A percentile compares a stretch with the other conserved stretches of the same genome.
Conservation (phyloP, 345 rosid genomes). For the Alliaria petiolata region DNA sequence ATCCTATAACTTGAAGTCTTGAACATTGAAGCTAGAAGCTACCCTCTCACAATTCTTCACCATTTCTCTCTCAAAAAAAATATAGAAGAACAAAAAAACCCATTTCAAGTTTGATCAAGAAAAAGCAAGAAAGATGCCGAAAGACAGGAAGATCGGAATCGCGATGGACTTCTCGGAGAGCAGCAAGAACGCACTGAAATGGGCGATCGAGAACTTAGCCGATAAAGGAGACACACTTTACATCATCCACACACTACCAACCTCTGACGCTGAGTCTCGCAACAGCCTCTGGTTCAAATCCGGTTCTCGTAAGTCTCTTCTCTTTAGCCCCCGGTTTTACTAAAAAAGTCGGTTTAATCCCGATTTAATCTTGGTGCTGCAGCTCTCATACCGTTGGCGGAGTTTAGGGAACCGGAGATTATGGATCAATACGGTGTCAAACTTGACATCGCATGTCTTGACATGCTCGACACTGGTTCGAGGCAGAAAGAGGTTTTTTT, state of each 20-base stretch:
- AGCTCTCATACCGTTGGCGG: slow-evolving; percentile 85
- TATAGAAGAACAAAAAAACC: not conserved
- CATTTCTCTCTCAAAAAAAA: not conserved
- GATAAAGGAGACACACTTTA: slow-evolving; percentile 70
- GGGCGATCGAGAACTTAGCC: slow-evolving; percentile 82
- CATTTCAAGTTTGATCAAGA: not conserved
- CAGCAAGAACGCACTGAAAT: slow-evolving; percentile 86
- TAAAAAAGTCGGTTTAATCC: not conserved
- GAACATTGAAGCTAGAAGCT: not conserved
- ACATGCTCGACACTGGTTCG: slow-evolving; percentile 79
- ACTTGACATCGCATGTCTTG: slow-evolving; percentile 60
- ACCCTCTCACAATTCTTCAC: not conserved
- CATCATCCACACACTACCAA: slow-evolving; percentile 60
- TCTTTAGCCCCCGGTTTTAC: not conserved
- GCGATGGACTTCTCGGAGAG: slow-evolving; percentile 92
- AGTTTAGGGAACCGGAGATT: slow-evolving; percentile 78
- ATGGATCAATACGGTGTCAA: slow-evolving; percentile 59
- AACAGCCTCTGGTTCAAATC: slow-evolving; percentile 45
- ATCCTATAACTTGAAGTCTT: not conserved
- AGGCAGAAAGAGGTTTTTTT: slow-evolving; percentile 79
- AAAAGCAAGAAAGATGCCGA: slow-evolving; percentile 42
- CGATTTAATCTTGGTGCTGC: not conserved
- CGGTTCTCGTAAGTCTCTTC: slow-evolving; percentile 68
- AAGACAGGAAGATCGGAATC: slow-evolving; percentile 67
- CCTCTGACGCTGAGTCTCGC: slow-evolving; percentile 44